A percentile compares a stretch with the other conserved stretches of the same genome.
Conservation (phyloP, 176 grass and related monocot species). For the Puccinellia tenuiflora region DNA sequence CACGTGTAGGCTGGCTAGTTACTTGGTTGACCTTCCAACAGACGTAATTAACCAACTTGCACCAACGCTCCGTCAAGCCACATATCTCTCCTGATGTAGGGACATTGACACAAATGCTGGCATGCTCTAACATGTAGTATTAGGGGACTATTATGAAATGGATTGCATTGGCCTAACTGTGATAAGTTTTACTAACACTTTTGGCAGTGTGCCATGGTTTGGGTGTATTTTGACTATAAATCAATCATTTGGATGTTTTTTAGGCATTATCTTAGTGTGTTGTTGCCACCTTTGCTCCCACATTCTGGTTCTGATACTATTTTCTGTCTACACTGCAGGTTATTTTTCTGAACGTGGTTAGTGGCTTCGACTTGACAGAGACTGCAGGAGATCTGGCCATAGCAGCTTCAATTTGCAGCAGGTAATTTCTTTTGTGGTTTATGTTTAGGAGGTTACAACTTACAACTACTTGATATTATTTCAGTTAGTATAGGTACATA, state of each 20-base stretch:
- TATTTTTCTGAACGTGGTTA: conserved; percentile 90
- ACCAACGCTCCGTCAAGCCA: not conserved
- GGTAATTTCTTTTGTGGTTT: conserved; percentile 39
- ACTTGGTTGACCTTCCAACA: not conserved
- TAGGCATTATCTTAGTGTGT: not conserved
- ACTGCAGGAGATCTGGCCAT: conserved; percentile 93
- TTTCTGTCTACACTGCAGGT: conserved; percentile 40
- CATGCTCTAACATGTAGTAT: not conserved
- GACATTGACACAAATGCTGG: not conserved
- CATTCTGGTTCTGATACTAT: conserved; percentile 8
- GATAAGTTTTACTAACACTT: not conserved
- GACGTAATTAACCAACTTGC: not conserved
- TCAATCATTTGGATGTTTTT: not conserved
- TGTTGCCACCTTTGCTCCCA: not conserved
- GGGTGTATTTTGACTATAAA: not conserved
- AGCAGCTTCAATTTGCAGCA: conserved; percentile 93
- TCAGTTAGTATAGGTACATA: not conserved
- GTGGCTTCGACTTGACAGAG: conserved; percentile 77
- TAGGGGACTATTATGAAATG: not conserved
- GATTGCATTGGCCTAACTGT: not conserved
- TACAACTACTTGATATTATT: not conserved
- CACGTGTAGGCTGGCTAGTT: not conserved
- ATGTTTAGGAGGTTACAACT: not conserved
- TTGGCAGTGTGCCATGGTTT: not conserved
- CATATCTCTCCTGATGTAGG: not conserved